Base-by-base conservation (phyloP, 148 eudicot genomes). In the Cornus controversa region DNA sequence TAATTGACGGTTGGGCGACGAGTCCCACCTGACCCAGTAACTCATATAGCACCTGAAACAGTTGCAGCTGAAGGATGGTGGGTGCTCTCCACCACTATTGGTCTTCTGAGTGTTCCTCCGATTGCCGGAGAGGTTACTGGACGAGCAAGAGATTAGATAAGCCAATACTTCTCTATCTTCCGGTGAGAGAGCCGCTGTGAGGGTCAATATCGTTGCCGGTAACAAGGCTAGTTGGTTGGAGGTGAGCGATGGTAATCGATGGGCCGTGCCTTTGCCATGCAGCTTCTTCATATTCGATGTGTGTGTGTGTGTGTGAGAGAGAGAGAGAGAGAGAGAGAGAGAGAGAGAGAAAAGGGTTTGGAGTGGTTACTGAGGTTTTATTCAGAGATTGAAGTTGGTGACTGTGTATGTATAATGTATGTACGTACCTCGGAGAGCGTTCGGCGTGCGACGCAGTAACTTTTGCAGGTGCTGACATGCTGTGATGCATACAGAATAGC, bases 21-120 rank as follows among this genome's bases (percentile, higher is more conserved):
- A 77, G 76, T 92, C 93, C 98, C 98, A 94, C 67, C 89, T 84
- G 11, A 82, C 87, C 98, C 97, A 94, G 78, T 83, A 94, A 37
- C 83, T 86, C 66, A 80, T 90, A 73, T 94, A 94, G 70, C 98
- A 94, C 36, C 84, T 66, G 78, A 94, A 94, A 36, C 98, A 94
- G 78, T 85, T 74, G 76, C 98, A 94, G 70, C 27, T 72, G 69
- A 82, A 94, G 22, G 70, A 83, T 4, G 91, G 84, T 11, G 89
- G 53, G 50, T 93, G 93, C 81, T 86, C 89, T 8, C 58, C 85
- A 13, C 45, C 28, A 18, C 70, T 9, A 0, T 5, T 23, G 28
- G 66, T 36, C 66, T 75, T 79, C 27, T 36, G 40, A 24, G 75
- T 8, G 29, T 28, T 67, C 24, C 22, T 67, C 75, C 36, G 75